phyloP scores from a whole-genome alignment of 2,329 filamentous ascomycete species.

The Aspergillus caelatus region DNA sequence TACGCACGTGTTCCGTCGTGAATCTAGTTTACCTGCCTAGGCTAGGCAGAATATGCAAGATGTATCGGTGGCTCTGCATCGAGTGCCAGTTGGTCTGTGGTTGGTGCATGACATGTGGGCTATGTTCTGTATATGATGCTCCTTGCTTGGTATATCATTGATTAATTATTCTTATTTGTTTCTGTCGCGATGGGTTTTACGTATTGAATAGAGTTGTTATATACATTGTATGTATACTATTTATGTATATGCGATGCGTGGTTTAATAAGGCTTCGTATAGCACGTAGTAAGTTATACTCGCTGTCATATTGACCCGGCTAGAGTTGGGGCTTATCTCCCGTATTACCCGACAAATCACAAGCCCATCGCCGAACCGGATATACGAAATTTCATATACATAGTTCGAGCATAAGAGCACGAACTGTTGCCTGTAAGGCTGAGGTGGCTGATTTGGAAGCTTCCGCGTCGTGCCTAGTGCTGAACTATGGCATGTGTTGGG shows the following conservation, averaged over 20 bases:
- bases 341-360: neutral
- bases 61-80: neutral
- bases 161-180: neutral
- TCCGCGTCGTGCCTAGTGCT: neutral
- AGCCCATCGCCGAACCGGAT: neutral
- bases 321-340: neutral
- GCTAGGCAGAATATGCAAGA: neutral
- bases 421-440: conserved; percentile 4
- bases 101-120: neutral
- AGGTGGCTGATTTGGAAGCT: neutral
- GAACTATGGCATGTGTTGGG: neutral
- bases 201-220: neutral
- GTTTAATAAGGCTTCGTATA: neutral
- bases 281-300: neutral
- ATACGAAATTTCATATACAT: neutral
- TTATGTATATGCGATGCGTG: neutral
- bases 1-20: neutral
- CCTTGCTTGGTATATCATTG: neutral
- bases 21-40: neutral
- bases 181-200: neutral
- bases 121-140: neutral
- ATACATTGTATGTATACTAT: neutral
- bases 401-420: neutral
- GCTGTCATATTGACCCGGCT: neutral
- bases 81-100: neutral